Percentiles rank a stretch among this genome's conserved stretches.
phyloP scores from a whole-genome alignment of 805 yeast genomes.

The Hanseniaspora occidentalis region DNA sequence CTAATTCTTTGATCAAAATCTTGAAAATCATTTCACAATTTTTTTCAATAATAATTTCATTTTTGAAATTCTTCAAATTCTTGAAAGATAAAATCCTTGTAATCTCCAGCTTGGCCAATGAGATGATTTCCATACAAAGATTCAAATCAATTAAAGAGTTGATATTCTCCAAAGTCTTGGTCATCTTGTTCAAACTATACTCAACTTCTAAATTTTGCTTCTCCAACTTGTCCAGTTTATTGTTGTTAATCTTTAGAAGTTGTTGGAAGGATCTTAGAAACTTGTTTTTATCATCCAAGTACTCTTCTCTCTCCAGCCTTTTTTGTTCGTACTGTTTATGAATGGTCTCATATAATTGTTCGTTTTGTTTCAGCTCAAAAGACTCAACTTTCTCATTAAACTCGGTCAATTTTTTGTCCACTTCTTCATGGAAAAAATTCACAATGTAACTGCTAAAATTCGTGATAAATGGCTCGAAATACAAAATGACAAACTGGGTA shows the following conservation, averaged over 20 bases:
- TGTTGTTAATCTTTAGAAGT: conserved; percentile 35
- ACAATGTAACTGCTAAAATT: conserved; percentile 24
- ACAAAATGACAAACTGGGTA: conserved; percentile 26
- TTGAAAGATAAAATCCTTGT: conserved; percentile 41
- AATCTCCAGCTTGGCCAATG: conserved; percentile 52
- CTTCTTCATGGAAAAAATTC: conserved; percentile 18
- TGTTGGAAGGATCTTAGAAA: conserved; percentile 53
- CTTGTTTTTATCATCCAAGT: conserved; percentile 32
- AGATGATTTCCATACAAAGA: conserved; percentile 57
- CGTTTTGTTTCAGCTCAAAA: conserved; percentile 30
- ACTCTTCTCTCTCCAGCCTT: background rate
- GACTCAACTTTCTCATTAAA: conserved; percentile 18
- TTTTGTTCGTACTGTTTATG: conserved; percentile 17
- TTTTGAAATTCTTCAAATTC: conserved; percentile 15
- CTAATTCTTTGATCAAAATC: conserved; percentile 47
- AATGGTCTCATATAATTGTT: conserved; percentile 27
- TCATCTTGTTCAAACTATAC: conserved; percentile 67
- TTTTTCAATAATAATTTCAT: conserved; percentile 19
- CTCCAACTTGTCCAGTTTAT: conserved; percentile 16
- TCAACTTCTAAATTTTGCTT: conserved; percentile 44
- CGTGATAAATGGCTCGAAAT: conserved; percentile 25
- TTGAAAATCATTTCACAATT: conserved; percentile 53
- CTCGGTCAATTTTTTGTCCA: conserved; percentile 15
- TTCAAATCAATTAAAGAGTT: conserved; percentile 72
- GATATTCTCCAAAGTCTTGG: conserved; percentile 62